Evolutionary conservation across 768 basidiomycete species (phyloP).

Genomic region (Amanita pallidorosea): DNA sequence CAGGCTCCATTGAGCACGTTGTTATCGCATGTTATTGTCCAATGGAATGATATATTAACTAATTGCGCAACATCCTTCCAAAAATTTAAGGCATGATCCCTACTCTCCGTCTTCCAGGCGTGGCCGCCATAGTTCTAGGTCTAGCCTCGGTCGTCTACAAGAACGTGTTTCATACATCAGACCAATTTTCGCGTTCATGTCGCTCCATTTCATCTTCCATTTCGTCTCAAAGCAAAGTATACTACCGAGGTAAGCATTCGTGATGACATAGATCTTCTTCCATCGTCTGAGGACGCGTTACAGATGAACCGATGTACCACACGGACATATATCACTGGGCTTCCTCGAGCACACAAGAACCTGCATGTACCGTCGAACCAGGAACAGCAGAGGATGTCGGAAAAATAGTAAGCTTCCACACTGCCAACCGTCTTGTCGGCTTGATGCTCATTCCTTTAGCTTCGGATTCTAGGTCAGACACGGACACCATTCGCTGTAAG

Average conservation of each 20-base stretch:
- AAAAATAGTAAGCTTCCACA: background rate
- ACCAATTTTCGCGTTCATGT: background rate
- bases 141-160: background rate
- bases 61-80: no score
- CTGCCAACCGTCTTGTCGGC: background rate
- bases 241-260: slow-evolving; percentile 11
- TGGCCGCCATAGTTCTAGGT: background rate
- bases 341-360: background rate
- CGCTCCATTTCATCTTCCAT: background rate
- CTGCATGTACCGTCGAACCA: slow-evolving; percentile 5
- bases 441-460: background rate
- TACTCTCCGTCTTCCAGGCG: background rate
- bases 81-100: background rate
- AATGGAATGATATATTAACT: background rate
- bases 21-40: background rate
- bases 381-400: slow-evolving; percentile 3
- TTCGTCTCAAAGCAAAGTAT: background rate
- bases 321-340: slow-evolving; percentile 5
- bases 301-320: background rate
- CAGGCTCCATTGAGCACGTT: background rate
- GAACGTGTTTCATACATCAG: background rate
- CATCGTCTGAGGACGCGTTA: background rate
- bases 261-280: no score
- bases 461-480: background rate
- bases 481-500: slow-evolving; percentile 1